These are phyloP conservation scores for Leptosphaerulina australis DNA, from an alignment of 2,329 filamentous ascomycete species.

Conservation along the genomic window DNA sequence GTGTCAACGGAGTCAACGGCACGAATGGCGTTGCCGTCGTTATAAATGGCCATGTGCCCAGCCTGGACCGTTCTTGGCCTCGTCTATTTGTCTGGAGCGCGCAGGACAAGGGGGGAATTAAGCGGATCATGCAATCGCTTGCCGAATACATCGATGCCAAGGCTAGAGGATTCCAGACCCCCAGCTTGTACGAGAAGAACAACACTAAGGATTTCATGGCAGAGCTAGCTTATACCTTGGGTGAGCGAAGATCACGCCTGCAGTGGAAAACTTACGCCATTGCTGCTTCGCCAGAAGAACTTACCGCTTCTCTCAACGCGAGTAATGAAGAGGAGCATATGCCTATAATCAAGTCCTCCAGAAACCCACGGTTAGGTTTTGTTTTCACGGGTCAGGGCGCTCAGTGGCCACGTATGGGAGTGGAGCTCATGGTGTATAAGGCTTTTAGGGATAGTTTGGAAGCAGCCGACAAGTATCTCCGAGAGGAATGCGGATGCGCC, in stretches of 20 bases:
- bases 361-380: not conserved
- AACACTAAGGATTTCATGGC: not conserved
- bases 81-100: not conserved
- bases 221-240: not conserved
- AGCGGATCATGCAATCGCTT: not conserved
- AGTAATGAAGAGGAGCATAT: not conserved
- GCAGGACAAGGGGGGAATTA: not conserved
- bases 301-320: too few species aligned
- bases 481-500: slow-evolving; percentile 1
- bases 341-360: too few species aligned
- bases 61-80: too few species aligned
- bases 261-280: slow-evolving; percentile 15
- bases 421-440: slow-evolving; percentile 20
- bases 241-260: not conserved
- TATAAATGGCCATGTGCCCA: too few species aligned
- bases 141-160: not conserved
- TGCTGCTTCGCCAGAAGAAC: slow-evolving; percentile 1
- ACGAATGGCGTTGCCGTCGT: not conserved
- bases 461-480: too few species aligned
- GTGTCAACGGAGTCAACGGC: slow-evolving; percentile 28
- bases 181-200: not conserved
- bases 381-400: slow-evolving; percentile 43
- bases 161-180: too few species aligned
- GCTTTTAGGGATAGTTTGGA: too few species aligned
- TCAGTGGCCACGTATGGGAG: slow-evolving; percentile 35